Evolutionary conservation across 2,329 filamentous ascomycete genomes (phyloP).

Genomic region (Pestalotiopsis sp.): DNA sequence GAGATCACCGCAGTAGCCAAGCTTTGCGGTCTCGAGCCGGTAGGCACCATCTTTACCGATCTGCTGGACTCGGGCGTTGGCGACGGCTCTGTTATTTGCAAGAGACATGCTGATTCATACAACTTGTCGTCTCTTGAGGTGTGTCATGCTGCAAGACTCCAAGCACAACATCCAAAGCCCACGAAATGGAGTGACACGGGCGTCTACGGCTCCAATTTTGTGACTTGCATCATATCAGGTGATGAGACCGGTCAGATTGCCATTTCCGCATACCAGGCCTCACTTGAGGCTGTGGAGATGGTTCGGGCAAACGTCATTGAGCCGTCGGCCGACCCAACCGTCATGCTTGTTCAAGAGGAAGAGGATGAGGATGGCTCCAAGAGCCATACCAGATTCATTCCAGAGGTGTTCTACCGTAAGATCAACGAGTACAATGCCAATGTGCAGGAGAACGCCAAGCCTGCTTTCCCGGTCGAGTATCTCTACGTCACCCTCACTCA

Average conservation of each 20-base stretch:
- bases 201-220: slow-evolving; percentile 92
- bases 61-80: slow-evolving; percentile 79
- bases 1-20: slow-evolving; percentile 80
- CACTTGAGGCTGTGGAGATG: slow-evolving; percentile 96
- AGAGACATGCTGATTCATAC: slow-evolving; percentile 93
- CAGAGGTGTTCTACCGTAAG: slow-evolving; percentile 93
- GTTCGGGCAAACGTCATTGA: slow-evolving; percentile 93
- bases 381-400: slow-evolving; percentile 83
- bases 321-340: slow-evolving; percentile 86
- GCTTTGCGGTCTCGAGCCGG: slow-evolving; percentile 81
- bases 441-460: slow-evolving; percentile 96
- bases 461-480: slow-evolving; percentile 95
- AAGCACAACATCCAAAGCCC: slow-evolving; percentile 84
- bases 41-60: slow-evolving; percentile 95
- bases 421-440: slow-evolving; percentile 97
- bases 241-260: slow-evolving; percentile 87
- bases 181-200: slow-evolving; percentile 98
- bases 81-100: slow-evolving; percentile 89
- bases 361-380: slow-evolving; percentile 76
- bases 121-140: slow-evolving; percentile 93
- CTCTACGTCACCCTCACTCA: slow-evolving; percentile 94
- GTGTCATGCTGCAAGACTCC: slow-evolving; percentile 83
- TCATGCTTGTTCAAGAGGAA: slow-evolving; percentile 94
- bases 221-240: slow-evolving; percentile 94
- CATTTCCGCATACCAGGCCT: slow-evolving; percentile 91